Conservation (phyloP, 139 green algal species). For the Chloropicon primus region DNA sequence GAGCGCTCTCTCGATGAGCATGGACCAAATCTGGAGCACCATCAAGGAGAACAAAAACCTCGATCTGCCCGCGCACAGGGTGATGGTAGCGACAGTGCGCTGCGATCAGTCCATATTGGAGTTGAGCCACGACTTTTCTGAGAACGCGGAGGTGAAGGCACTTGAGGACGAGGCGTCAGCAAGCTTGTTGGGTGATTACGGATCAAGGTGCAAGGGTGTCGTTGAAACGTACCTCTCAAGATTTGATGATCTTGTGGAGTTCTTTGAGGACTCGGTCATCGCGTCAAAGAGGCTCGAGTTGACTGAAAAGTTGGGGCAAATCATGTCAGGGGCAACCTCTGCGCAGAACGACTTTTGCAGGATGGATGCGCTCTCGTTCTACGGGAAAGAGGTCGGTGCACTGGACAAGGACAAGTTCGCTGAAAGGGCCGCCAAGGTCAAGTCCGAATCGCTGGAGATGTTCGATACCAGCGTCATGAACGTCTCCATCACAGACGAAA, state of each 20-base stretch:
- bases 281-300: background rate
- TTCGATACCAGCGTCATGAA: too few relatives aligned
- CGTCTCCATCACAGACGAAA: too few relatives aligned
- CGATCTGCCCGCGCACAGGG: constrained; percentile 87
- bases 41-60: constrained; percentile 89
- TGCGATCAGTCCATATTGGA: constrained; percentile 65
- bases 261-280: background rate
- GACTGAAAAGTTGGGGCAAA: background rate
- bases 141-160: constrained; percentile 40
- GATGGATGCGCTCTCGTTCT: background rate
- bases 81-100: constrained; percentile 92
- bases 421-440: too few relatives aligned
- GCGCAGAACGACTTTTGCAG: background rate
- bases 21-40: constrained; percentile 73
- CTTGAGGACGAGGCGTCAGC: constrained; percentile 27
- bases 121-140: background rate
- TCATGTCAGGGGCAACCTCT: background rate
- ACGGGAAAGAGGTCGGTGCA: background rate
- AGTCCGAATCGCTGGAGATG: background rate
- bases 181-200: background rate
- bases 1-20: constrained; percentile 57
- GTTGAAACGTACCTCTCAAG: background rate
- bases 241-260: background rate
- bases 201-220: background rate
- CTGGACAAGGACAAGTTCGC: background rate